Base-by-base conservation (phyloP, 2,329 filamentous ascomycete species). In the Tolypocladium inflatum region DNA sequence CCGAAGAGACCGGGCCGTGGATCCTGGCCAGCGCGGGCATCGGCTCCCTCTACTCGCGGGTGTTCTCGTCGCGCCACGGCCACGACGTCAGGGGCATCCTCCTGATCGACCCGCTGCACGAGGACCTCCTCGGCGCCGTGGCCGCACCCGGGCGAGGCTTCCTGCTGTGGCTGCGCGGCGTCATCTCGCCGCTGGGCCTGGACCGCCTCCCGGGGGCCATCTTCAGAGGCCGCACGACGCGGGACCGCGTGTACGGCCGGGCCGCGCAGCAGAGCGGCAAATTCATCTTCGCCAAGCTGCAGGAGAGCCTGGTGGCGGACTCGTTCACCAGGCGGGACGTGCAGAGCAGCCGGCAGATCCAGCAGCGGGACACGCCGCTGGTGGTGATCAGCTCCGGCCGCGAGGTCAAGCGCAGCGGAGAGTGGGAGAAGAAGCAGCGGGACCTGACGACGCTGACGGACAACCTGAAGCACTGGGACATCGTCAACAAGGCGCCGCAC, bases 271-370 rank as follows among this genome's bases (percentile, higher is more conserved):
- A 96, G 72, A 81, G 80, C 30, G 90, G 89, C 61, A 95, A 92
- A 70, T 87, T 84, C 70, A 87, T 97, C 71, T 96, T 95, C 71
- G 89, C 91, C 5, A 90, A 92, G 73, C 79, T 99, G 58, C 94
- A 99, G 73, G 94, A 99, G 76, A 93, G 88, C 63, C 79, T 97
- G 1, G 91, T 97, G 38, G 92, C 92, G 0, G 83, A 86, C 63
- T 90, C 89, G 1, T 84, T 97, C 64, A 91, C 91, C 17, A 88
- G 86, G 71, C 89, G 89, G 39, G 94, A 99, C 67, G 85, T 96
- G 21, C 77, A 81, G 51, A 89, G 86, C 59, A 91, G 91, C 59
- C 80, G 88, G 26, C 86, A 87, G 53, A 94, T 97, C 56, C 90
- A 96, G 73, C 80, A 82, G 59, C 79, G 79, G n/a, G 78, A 89